These are phyloP conservation scores for Penicillium nordicum DNA, from an alignment of 2,329 filamentous ascomycete species.

Conservation along the genomic window DNA sequence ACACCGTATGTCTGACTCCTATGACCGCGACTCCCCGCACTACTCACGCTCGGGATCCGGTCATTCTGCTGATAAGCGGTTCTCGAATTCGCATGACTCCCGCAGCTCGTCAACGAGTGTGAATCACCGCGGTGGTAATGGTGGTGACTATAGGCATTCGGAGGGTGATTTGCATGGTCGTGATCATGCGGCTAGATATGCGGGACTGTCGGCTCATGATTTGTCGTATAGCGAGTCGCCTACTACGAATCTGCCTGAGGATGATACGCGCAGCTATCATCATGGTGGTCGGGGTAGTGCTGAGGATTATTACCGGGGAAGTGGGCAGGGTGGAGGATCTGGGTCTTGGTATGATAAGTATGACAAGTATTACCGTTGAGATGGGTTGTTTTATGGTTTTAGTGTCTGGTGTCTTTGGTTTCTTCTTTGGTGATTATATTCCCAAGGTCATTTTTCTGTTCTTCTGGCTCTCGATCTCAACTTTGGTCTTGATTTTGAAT, in stretches of 20 bases:
- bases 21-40: conserved; percentile 25
- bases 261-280: conserved; percentile 28
- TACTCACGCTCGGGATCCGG: conserved; percentile 22
- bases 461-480: neutral
- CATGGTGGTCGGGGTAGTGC: conserved; percentile 29
- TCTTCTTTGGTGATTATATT: neutral
- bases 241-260: conserved; percentile 21
- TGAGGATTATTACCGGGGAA: conserved; percentile 40
- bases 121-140: conserved; percentile 5
- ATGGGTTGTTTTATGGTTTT: neutral
- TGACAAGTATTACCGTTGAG: conserved; percentile 22
- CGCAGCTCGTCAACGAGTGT: conserved; percentile 35
- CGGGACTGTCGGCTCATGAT: conserved; percentile 21
- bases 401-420: neutral
- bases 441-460: neutral
- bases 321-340: conserved; percentile 28
- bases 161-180: conserved; percentile 33
- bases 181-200: conserved; percentile 21
- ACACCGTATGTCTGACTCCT: conserved; percentile 58
- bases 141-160: conserved; percentile 34
- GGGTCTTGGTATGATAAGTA: conserved; percentile 23
- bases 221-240: conserved; percentile 25
- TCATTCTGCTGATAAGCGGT: conserved; percentile 5
- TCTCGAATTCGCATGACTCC: conserved; percentile 13
- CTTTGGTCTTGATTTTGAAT: neutral